Evolutionary conservation across 2,329 filamentous ascomycete species (phyloP).

Genomic region (Penicillium sp.): DNA sequence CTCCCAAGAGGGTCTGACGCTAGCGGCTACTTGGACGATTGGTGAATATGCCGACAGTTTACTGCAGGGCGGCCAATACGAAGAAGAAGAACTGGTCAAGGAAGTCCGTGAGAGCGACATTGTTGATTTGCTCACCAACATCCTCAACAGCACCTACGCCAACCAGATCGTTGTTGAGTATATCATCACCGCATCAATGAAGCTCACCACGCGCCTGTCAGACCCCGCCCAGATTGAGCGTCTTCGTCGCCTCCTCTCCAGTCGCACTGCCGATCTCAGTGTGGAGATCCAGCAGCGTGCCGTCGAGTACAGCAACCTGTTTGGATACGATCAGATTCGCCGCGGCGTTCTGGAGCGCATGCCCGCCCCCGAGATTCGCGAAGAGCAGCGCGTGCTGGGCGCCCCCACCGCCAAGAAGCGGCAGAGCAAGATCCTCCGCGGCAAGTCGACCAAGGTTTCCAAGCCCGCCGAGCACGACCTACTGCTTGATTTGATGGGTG

Average conservation of each 20-base stretch:
- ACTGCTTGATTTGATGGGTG: conserved; percentile 88
- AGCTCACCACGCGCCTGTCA: conserved; percentile 83
- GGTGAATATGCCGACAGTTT: conserved; percentile 93
- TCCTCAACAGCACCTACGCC: conserved; percentile 92
- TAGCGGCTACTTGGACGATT: conserved; percentile 95
- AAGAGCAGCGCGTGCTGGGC: conserved; percentile 87
- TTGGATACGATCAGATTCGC: conserved; percentile 82
- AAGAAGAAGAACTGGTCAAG: conserved; percentile 86
- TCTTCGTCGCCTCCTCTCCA: conserved; percentile 73
- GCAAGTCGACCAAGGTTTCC: conserved; percentile 71
- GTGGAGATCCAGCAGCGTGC: conserved; percentile 95
- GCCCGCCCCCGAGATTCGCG: conserved; percentile 95
- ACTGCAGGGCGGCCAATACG: conserved; percentile 85
- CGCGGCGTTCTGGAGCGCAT: conserved; percentile 94
- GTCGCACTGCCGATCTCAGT: conserved; percentile 82
- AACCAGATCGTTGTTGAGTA: conserved; percentile 92
- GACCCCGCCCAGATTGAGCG: conserved; percentile 86
- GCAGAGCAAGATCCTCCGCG: conserved; percentile 62
- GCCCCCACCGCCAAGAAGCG: conserved; percentile 73
- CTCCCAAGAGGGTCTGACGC: conserved; percentile 90
- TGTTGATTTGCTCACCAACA: conserved; percentile 86
- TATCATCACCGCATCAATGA: conserved; percentile 92
- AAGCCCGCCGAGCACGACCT: conserved; percentile 91
- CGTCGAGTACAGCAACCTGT: conserved; percentile 95
- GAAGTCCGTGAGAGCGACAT: conserved; percentile 86